Conservation (phyloP, 345 rosid species). For the Zanthoxylum bungeanum region DNA sequence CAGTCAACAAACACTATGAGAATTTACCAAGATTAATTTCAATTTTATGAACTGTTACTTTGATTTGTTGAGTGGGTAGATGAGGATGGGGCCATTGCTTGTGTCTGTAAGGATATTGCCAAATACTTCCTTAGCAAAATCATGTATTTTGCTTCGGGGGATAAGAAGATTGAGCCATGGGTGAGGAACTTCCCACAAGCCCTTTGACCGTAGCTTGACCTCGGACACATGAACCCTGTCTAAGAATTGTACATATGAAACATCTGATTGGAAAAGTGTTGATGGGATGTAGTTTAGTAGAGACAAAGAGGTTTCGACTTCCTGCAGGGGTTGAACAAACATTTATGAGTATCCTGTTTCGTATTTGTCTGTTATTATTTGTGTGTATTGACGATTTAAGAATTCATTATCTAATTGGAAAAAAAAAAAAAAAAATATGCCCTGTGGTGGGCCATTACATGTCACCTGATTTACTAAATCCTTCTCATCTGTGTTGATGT, state of each 20-base stretch:
- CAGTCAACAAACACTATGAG: conserved; percentile 11
- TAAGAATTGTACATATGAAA: conserved; percentile 70
- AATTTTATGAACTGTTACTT: conserved; percentile 47
- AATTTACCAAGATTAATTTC: conserved; percentile 4
- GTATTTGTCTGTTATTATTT: not conserved
- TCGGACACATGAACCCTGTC: conserved; percentile 92
- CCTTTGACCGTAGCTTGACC: conserved; percentile 72
- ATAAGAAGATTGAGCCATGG: conserved; percentile 97
- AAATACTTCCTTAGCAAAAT: conserved; percentile 72
- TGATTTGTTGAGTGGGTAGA: conserved; percentile 88
- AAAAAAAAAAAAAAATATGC: conserved; percentile 2
- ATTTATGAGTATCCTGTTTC: conserved; percentile 3
- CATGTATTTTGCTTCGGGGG: conserved; percentile 66
- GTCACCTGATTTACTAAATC: conserved; percentile 53
- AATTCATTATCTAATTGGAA: not conserved
- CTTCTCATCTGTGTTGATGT: conserved; percentile 44
- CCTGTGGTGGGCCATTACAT: conserved; percentile 13
- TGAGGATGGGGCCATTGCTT: conserved; percentile 91
- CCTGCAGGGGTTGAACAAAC: conserved; percentile 47
- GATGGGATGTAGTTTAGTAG: conserved; percentile 65
- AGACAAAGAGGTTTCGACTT: conserved; percentile 48
- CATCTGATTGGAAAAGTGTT: conserved; percentile 73
- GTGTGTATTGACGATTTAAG: not conserved
- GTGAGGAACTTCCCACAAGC: conserved; percentile 97
- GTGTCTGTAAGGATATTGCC: conserved; percentile 72